Percentiles rank a stretch among this genome's conserved stretches.
Evolutionary conservation across 2,329 filamentous ascomycete species (phyloP).

Genomic region (Colletotrichum sp.): DNA sequence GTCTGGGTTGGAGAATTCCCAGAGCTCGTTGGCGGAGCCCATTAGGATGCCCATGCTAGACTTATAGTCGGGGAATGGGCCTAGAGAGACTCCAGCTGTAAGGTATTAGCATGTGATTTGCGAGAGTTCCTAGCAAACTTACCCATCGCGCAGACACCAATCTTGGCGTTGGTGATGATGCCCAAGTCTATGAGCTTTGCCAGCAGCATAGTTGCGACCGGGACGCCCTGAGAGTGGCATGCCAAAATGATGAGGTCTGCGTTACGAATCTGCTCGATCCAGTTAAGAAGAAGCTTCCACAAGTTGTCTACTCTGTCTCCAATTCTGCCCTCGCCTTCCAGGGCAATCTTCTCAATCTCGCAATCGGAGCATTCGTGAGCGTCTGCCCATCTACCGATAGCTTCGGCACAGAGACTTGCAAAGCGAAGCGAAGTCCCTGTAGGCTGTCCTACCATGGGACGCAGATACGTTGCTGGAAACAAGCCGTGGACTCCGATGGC

Average conservation of each 20-base stretch:
- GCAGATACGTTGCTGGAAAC: conserved; percentile 85
- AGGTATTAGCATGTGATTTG: not conserved
- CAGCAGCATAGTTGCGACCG: conserved; percentile 89
- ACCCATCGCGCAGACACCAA: conserved; percentile 85
- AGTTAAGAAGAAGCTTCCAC: conserved; percentile 94
- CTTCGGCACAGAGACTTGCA: conserved; percentile 82
- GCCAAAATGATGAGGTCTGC: conserved; percentile 93
- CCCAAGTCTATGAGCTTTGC: conserved; percentile 92
- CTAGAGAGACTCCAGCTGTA: conserved; percentile 84
- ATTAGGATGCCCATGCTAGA: conserved; percentile 85
- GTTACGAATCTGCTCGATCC: conserved; percentile 86
- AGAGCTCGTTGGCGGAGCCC: conserved; percentile 90
- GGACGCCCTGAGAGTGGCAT: conserved; percentile 95
- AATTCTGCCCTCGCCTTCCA: conserved; percentile 95
- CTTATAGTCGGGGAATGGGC: conserved; percentile 91
- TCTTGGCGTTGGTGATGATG: conserved; percentile 75
- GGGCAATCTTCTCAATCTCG: conserved; percentile 90
- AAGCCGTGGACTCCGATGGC: conserved; percentile 95
- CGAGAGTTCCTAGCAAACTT: conserved; percentile 22
- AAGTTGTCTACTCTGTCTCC: conserved; percentile 87
- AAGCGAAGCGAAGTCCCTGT: conserved; percentile 96
- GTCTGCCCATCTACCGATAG: conserved; percentile 84
- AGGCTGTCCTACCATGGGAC: conserved; percentile 91
- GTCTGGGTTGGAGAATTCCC: conserved; percentile 85
- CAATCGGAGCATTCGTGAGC: conserved; percentile 73